A percentile compares a stretch with the other conserved stretches of the same genome.
phyloP scores from a whole-genome alignment of 257 asterid genomes.

The Handroanthus guayacan region DNA sequence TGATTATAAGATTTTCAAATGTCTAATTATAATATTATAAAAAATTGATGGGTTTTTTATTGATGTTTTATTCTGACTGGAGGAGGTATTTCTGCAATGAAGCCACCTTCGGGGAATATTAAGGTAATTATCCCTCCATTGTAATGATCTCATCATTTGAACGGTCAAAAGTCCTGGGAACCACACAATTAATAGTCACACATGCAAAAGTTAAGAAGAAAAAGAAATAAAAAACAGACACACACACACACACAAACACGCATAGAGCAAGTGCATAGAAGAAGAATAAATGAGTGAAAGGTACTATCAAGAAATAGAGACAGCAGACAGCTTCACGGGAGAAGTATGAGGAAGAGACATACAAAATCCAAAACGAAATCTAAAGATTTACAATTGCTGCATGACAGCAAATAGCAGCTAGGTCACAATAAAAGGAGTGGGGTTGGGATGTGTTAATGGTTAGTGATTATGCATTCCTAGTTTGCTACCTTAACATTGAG shows the following conservation, averaged over 20 bases:
- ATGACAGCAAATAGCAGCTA: not conserved
- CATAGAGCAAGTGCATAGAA: not conserved
- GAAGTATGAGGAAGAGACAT: conserved; percentile 10
- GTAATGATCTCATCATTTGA: not conserved
- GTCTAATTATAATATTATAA: no score
- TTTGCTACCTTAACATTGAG: conserved; percentile 9
- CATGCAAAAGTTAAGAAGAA: no score
- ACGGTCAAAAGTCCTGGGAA: not conserved
- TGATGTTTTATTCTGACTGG: no score
- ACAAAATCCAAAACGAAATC: conserved; percentile 33
- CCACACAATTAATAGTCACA: not conserved
- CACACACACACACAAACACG: not conserved
- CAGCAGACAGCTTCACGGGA: conserved; percentile 14
- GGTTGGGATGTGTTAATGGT: not conserved
- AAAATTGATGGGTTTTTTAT: no score
- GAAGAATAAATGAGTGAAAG: not conserved
- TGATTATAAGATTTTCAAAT: no score
- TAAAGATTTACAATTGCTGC: not conserved
- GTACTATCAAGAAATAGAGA: not conserved
- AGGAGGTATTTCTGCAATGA: no score
- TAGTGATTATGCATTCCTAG: no score
- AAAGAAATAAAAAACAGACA: not conserved
- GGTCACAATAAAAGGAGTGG: not conserved
- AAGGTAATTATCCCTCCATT: no score
- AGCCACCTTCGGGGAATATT: no score